These are phyloP conservation scores for Coniophora puteana DNA, from an alignment of 1,284 basidiomycete species.

Conservation along the genomic window DNA sequence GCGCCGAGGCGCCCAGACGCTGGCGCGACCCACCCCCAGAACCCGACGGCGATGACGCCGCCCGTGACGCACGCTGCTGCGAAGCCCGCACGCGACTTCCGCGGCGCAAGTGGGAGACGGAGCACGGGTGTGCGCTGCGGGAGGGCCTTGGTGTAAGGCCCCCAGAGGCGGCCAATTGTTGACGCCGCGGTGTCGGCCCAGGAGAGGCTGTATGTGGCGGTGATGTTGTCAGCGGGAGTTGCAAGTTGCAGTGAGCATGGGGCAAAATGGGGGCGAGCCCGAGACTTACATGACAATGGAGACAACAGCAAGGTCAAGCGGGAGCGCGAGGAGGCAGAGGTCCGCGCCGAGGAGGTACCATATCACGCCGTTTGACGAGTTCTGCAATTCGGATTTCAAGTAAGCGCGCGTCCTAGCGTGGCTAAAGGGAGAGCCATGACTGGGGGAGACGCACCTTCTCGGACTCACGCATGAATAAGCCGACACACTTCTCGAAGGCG, in stretches of 20 bases:
- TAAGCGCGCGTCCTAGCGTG: background rate
- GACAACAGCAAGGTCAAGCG: conserved; percentile 84
- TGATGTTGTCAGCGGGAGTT: no score
- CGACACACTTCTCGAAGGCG: conserved; percentile 75
- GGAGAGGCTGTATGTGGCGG: conserved; percentile 61
- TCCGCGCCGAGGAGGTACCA: conserved; percentile 96
- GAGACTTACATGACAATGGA: conserved; percentile 80
- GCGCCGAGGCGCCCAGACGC: conserved; percentile 45
- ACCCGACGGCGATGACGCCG: conserved; percentile 65
- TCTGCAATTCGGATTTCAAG: conserved; percentile 32
- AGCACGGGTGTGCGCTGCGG: conserved; percentile 55
- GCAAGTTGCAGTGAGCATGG: conserved; percentile 4
- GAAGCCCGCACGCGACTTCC: conserved; percentile 91
- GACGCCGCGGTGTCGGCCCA: conserved; percentile 98
- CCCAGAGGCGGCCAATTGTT: conserved; percentile 86
- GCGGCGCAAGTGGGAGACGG: conserved; percentile 71
- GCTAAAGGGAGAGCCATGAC: background rate
- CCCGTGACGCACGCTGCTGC: conserved; percentile 80
- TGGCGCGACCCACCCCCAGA: conserved; percentile 71
- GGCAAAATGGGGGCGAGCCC: background rate
- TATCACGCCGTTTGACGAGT: conserved; percentile 82
- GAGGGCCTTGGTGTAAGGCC: conserved; percentile 72
- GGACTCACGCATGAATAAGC: conserved; percentile 91
- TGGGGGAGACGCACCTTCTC: conserved; percentile 62
- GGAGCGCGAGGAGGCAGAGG: conserved; percentile 76